Base-by-base conservation (phyloP, 306 rosid species). In the Acacia crassicarpa region DNA sequence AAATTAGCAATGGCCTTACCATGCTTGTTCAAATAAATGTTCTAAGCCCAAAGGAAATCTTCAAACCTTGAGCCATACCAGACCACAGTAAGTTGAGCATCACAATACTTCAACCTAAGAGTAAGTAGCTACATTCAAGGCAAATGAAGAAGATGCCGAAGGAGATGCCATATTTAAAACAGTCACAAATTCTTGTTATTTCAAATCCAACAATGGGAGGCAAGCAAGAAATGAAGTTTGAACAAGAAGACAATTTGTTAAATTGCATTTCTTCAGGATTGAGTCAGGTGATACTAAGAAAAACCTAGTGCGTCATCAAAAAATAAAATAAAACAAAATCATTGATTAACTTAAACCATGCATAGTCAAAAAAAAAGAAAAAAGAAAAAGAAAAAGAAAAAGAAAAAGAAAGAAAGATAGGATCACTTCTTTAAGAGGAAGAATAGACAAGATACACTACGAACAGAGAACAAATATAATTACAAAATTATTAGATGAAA, bases 171-270 rank as follows among this genome's bases (percentile, higher is more conserved):
- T 35, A 76, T 20, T 22, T 41, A 48, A 35, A 79, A 32, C 32
- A 75, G 49, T 35, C 48, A 16, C 17, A 82, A 45, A 33, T 32
- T 71, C 67, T 49, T 7, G 32, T 7, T 56, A 25, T 32, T 9
- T 19, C 51, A 84, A 44, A 46, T 51, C 65, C 59, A 79, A 54
- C 13, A 48, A 80, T 41, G 79, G 66, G 72, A 69, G 70, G 76
- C 61, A 27, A 68, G 76, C 4, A 67, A 51, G 71, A 58, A 35
- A 71, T 7, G 10, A 4, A 72, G 33, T 17, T 16, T 45, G 68
- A 27, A 56, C 6, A 20, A 67, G 40, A 79, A 45, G 23, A 12
- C 16, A 38, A 32, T 44, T 54, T 19, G 15, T 12, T 79, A 46
- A 38, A 59, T 13, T 65, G 71, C 79, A 33, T 35, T 45, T 59